phyloP scores from a whole-genome alignment of 805 yeast genomes.

The Schwanniomyces sp. region DNA sequence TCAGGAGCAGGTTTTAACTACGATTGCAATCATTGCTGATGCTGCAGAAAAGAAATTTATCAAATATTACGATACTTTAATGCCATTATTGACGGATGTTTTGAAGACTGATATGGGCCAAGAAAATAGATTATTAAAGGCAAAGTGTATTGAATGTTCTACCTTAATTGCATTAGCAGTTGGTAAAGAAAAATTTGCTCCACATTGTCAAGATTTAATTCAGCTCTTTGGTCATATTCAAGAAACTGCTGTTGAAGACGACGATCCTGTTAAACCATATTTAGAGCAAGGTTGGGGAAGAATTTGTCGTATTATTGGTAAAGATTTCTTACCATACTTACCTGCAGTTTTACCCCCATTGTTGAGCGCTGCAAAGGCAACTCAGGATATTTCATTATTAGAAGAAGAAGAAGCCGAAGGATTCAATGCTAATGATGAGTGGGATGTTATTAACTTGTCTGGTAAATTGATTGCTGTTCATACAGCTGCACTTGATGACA shows the following conservation, averaged over 20 bases:
- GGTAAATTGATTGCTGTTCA: constrained; percentile 95
- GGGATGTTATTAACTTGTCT: constrained; percentile 89
- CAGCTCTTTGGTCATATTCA: constrained; percentile 74
- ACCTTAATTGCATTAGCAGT: constrained; percentile 93
- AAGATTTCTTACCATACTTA: constrained; percentile 80
- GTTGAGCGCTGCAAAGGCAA: constrained; percentile 78
- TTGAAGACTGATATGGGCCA: constrained; percentile 75
- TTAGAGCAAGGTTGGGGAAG: constrained; percentile 97
- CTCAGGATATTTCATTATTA: constrained; percentile 83
- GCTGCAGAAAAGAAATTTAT: constrained; percentile 87
- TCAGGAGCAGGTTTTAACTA: constrained; percentile 95
- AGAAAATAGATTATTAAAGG: constrained; percentile 78
- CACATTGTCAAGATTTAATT: constrained; percentile 72
- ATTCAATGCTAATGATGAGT: constrained; percentile 80
- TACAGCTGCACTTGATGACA: constrained; percentile 91
- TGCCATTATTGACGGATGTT: constrained; percentile 84
- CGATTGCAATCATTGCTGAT: constrained; percentile 96
- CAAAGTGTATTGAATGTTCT: constrained; percentile 94
- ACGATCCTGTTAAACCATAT: constrained; percentile 85
- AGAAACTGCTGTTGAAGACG: constrained; percentile 54
- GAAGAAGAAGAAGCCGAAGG: constrained; percentile 89
- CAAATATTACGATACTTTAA: constrained; percentile 90
- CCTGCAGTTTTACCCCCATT: constrained; percentile 89
- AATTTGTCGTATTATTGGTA: constrained; percentile 81
- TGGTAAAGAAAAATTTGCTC: constrained; percentile 82